Base-by-base conservation (phyloP, 257 asterid species). In the Gentiana macrophylla region DNA sequence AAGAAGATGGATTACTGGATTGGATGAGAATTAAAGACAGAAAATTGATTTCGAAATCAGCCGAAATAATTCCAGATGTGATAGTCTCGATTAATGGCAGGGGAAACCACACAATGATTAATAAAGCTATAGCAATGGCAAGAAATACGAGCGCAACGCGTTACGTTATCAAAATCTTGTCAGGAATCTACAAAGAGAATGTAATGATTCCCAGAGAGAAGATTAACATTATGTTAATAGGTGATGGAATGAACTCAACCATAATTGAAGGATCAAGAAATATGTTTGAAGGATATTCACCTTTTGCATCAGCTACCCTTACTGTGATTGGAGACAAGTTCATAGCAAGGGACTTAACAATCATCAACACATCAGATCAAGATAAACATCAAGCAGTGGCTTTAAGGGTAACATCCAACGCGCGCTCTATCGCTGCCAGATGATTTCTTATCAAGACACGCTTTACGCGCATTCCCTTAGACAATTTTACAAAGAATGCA, bases 341-440 rank as follows among this genome's bases (percentile, higher is more conserved):
- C 81, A 51, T 85, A 65, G 94, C 82, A 36, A 70, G 65, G 54
- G 82, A 75, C 68, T 15, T 81, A 10, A 66, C 80, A 57, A 69
- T 84, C 61, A 56, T 55, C 35, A 85, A 85, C 78, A 82, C 81
- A 0, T 74, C 94, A 54, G 56, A 70, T 7, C 80, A 92, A 37
- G 80, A 74, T 50, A 85, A 85, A 77, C 92, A 82, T 65, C 94
- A 85, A n/a, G 92, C 89, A 24, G 94, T 85, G 35, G 94, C 94
- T 38, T 64, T 82, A 10, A 56, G 81, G 46, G 86, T 80, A 1
- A 82, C 86, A 0, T 80, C 92, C 0, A 82, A 85, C 5, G 81
- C 92, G 84, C 89, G 6, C 82, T 82, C 60, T 74, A 67, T 37
- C 81, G 79, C 0, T 85, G 94, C 35, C 66, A 68, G 60, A 80